These are phyloP conservation scores for Isabelozyma pseudorhagii DNA, from an alignment of 805 yeast genomes.

Conservation along the genomic window DNA sequence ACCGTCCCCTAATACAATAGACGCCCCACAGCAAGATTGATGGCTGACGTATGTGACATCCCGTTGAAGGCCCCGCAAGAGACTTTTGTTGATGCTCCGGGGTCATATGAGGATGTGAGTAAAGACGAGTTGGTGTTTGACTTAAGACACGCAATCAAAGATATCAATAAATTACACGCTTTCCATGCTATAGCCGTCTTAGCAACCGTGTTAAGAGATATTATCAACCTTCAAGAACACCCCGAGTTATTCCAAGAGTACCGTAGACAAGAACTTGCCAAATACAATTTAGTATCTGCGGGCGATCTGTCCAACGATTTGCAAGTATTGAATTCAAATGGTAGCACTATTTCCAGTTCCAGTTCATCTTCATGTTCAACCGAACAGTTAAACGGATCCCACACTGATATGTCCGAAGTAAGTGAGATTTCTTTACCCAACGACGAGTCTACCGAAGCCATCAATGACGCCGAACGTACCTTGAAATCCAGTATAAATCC, in stretches of 20 bases:
- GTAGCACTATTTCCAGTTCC: not conserved
- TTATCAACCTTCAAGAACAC: slow-evolving; percentile 26
- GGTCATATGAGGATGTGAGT: slow-evolving; percentile 27
- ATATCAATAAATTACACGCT: slow-evolving; percentile 31
- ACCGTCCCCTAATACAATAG: no score
- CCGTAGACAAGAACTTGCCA: slow-evolving; percentile 22
- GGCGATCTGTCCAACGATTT: not conserved
- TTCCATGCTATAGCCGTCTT: slow-evolving; percentile 34
- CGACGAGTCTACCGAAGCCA: not conserved
- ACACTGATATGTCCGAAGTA: slow-evolving; percentile 8
- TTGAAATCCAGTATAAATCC: not conserved
- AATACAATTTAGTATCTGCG: slow-evolving; percentile 2
- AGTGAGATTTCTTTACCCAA: slow-evolving; percentile 13
- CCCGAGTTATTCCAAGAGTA: slow-evolving; percentile 19
- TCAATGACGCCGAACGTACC: not conserved
- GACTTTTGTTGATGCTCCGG: slow-evolving; percentile 41
- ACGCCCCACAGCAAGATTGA: not conserved
- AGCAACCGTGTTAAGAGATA: slow-evolving; percentile 25
- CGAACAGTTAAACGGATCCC: not conserved
- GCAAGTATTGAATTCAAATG: not conserved
- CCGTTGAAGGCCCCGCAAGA: slow-evolving; percentile 36
- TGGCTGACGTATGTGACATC: slow-evolving; percentile 17
- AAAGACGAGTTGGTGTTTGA: slow-evolving; percentile 34
- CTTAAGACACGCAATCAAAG: slow-evolving; percentile 24
- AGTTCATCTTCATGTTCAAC: not conserved